These are phyloP conservation scores for Aspergillus sp. DNA, from an alignment of 2,329 filamentous ascomycete species.

Conservation along the genomic window DNA sequence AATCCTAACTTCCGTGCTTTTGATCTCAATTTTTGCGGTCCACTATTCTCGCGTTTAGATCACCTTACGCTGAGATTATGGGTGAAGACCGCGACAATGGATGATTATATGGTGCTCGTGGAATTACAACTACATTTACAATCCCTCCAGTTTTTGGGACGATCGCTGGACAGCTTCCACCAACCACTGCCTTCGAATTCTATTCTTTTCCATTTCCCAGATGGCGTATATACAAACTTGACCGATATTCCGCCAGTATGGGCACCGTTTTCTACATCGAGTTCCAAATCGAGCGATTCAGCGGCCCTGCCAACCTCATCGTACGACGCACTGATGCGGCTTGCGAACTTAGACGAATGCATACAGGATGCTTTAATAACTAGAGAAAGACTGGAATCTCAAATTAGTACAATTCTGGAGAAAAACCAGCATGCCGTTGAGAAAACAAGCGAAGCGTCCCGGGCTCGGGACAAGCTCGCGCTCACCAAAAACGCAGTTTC, in stretches of 20 bases:
- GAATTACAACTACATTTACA: constrained; percentile 71
- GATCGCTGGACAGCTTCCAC: constrained; percentile 61
- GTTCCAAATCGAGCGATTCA: constrained; percentile 46
- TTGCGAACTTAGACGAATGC: constrained; percentile 85
- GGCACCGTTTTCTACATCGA: constrained; percentile 18
- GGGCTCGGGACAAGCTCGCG: constrained; percentile 41
- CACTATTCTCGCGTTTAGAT: constrained; percentile 65
- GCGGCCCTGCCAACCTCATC: constrained; percentile 67
- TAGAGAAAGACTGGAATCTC: constrained; percentile 69
- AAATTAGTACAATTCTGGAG: constrained; percentile 63
- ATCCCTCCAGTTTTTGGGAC: constrained; percentile 75
- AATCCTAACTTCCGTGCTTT: constrained; percentile 91
- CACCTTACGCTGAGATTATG: constrained; percentile 71
- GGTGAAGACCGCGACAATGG: constrained; percentile 59
- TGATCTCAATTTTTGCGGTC: constrained; percentile 65
- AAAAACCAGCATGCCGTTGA: constrained; percentile 35
- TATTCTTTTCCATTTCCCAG: constrained; percentile 78
- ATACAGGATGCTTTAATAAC: constrained; percentile 86
- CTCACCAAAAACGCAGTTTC: constrained; percentile 54
- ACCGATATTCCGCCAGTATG: constrained; percentile 61
- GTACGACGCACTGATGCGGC: constrained; percentile 82
- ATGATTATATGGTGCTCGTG: constrained; percentile 64
- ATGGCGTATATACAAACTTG: constrained; percentile 79
- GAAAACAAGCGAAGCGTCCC: constrained; percentile 34
- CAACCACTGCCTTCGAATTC: constrained; percentile 78